Evolutionary conservation across 768 basidiomycete species (phyloP), one percentile per base, ranked within the genome.

Genomic region (Dacryopinax primogenitus): DNA sequence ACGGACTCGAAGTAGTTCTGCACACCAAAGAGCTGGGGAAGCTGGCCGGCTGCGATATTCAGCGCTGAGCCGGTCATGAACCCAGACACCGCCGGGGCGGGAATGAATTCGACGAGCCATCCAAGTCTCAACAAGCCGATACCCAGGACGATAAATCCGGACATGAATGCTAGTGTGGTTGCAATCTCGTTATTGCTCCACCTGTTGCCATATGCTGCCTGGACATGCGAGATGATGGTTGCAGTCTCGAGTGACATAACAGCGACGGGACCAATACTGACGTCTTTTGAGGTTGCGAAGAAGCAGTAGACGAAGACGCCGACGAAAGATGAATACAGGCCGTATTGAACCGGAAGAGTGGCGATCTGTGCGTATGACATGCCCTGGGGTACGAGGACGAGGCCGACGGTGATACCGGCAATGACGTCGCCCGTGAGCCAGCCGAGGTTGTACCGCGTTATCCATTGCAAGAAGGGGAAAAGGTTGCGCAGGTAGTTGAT

Each of bases 21-120:
- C 64, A 91, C 88, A 26, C 94, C 96, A 79, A 99, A 84, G 47
- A 99, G 74, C 0, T 86, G 88, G 1, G 95, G 92, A 2, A 96
- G 81, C 76, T 99, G 95, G 34, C 91, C 85, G 18, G 85, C 80
- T 16, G 85, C 86, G 70, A 98, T 98, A 73, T 80, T 93, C 76
- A 97, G 84, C 35, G 95, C 95, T n/a, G 90, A 93, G 21, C 95
- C 95, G 0, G 95, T 98, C 93, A 99, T 96, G 78, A 95, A 80
- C 1, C 77, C 78, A 4, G 78, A 68, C 66, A 92, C 86, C 1
- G 89, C 90, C 1, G 88, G 88, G 6, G 83, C 81, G 21, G 90
- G 88, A 67, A 94, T 97, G 74, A 98, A 92, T 72, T 98, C 94
- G 62, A 98, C 87, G 33, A 97, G 77, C 91, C 92, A 95, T 0